Percentiles rank a stretch among this genome's conserved stretches.
Conservation (phyloP, 1,284 basidiomycete species). For the Cutaneotrichosporon mucoides region DNA sequence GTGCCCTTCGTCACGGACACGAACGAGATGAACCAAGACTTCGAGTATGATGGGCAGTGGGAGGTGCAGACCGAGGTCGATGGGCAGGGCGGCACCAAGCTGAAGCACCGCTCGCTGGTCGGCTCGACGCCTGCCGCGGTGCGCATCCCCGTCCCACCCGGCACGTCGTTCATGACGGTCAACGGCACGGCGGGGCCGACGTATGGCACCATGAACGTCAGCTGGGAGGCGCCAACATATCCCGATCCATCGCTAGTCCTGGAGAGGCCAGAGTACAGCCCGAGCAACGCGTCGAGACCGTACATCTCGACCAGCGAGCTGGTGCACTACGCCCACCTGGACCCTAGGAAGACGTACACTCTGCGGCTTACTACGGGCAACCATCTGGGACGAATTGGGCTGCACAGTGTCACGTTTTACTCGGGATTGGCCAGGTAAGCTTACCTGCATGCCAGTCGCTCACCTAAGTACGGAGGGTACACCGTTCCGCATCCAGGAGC, state of each 20-base stretch:
- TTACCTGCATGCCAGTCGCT: too few species aligned
- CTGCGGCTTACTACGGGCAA: neutral
- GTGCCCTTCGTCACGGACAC: too few species aligned
- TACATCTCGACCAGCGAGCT: neutral
- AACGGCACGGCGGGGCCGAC: neutral
- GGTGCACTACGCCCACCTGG: neutral
- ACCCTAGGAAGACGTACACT: neutral
- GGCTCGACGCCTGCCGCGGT: neutral
- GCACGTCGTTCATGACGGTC: neutral
- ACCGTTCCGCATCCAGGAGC: too few species aligned
- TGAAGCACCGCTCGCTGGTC: neutral
- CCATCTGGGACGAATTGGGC: neutral
- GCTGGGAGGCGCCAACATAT: too few species aligned
- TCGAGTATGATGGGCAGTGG: too few species aligned
- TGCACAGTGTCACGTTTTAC: neutral
- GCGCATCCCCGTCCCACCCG: neutral
- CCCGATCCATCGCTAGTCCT: neutral
- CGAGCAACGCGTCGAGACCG: neutral
- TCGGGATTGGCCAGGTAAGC: neutral
- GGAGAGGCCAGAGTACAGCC: neutral
- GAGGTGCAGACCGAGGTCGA: too few species aligned
- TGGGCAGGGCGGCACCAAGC: too few species aligned
- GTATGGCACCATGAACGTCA: neutral
- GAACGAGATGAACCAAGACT: too few species aligned
- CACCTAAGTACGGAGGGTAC: too few species aligned